These are phyloP conservation scores for Tolypocladium paradoxum DNA, from an alignment of 2,329 filamentous ascomycete species.

Conservation along the genomic window DNA sequence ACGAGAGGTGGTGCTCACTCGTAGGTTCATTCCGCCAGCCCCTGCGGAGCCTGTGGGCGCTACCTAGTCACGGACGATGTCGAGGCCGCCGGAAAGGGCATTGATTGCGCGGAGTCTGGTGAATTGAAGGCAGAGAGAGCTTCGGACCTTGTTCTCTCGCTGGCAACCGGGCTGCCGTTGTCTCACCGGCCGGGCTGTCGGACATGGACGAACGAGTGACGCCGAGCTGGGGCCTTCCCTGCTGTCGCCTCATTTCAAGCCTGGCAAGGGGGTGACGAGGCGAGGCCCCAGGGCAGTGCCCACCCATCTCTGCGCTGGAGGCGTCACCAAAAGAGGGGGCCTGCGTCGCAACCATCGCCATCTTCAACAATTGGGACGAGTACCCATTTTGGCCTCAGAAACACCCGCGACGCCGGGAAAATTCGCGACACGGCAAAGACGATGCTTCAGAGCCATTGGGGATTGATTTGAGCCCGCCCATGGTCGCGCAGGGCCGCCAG, in stretches of 20 bases:
- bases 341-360: slow-evolving; percentile 7
- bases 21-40: slow-evolving; percentile 8
- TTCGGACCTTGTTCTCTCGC: background rate
- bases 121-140: too few species aligned
- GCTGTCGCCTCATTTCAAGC: background rate
- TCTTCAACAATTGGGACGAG: slow-evolving; percentile 1
- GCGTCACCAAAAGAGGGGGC: slow-evolving; percentile 12
- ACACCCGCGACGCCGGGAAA: slow-evolving; percentile 11
- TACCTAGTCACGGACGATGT: background rate
- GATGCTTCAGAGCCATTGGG: slow-evolving; percentile 5
- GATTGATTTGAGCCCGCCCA: slow-evolving; percentile 9
- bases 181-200: background rate
- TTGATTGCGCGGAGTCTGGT: too few species aligned
- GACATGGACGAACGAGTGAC: background rate
- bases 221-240: background rate
- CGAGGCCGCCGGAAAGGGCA: background rate
- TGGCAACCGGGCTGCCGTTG: background rate
- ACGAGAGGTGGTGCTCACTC: too few species aligned
- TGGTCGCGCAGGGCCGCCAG: slow-evolving; percentile 14
- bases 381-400: slow-evolving; percentile 11
- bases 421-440: background rate
- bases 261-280: background rate
- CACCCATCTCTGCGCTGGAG: slow-evolving; percentile 6
- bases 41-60: slow-evolving; percentile 4
- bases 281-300: background rate